Evolutionary conservation across 164 flowering plant species (phyloP).

Genomic region (Chloranthus sessilifolius): DNA sequence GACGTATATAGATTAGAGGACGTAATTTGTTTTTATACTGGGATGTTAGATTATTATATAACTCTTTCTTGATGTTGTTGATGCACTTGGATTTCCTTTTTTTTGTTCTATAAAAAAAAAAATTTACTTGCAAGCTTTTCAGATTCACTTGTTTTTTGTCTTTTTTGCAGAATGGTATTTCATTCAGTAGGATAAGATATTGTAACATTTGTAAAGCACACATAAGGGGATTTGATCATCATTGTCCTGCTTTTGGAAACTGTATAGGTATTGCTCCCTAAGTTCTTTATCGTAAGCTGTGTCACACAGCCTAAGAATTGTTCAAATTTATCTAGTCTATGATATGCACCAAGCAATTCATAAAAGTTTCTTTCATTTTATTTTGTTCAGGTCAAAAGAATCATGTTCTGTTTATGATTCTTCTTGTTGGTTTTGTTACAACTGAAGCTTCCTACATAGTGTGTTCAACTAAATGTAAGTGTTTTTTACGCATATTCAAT

Average conservation of each 20-base stretch:
- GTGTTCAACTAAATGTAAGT: slow-evolving; percentile 47
- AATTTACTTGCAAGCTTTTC: not conserved
- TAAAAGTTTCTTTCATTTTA: not conserved
- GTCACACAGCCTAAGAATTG: not conserved
- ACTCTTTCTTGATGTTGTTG: no score
- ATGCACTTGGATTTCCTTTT: no score
- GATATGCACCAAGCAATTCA: not conserved
- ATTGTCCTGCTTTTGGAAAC: slow-evolving; percentile 90
- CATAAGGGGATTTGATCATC: slow-evolving; percentile 70
- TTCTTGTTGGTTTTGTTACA: slow-evolving; percentile 53
- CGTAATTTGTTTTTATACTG: no score
- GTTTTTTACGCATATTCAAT: no score
- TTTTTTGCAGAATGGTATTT: slow-evolving; percentile 22
- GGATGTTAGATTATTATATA: no score
- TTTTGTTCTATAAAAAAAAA: not conserved
- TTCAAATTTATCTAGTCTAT: slow-evolving; percentile 1
- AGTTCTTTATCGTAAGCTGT: not conserved
- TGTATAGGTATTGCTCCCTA: slow-evolving; percentile 51
- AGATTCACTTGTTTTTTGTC: slow-evolving; percentile 2
- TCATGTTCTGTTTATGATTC: slow-evolving; percentile 49
- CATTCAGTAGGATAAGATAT: slow-evolving; percentile 39
- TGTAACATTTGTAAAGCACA: slow-evolving; percentile 58
- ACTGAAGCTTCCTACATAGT: slow-evolving; percentile 48
- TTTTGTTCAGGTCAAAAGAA: slow-evolving; percentile 55
- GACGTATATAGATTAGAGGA: no score